Evolutionary conservation across 768 basidiomycete species (phyloP), one percentile per base, ranked within the genome.

Genomic region (Hemileccinum impolitum): DNA sequence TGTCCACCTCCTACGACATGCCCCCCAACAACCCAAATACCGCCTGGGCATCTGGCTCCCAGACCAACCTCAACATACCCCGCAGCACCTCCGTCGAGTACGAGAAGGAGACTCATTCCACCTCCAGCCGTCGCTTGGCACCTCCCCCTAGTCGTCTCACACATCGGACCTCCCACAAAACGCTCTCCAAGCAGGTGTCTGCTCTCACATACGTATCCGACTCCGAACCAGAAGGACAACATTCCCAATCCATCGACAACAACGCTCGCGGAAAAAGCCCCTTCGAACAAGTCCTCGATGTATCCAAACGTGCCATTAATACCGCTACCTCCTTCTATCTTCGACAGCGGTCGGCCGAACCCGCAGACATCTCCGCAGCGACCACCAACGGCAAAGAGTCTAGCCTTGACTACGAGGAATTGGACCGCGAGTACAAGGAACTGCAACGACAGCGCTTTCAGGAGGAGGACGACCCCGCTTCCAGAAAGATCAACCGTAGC

Each of bases 71-170:
- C 36, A 64, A 67, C 38, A 69, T 87, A 2, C 83, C 85, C 14
- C 78, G 87, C 35, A 87, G 86, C 58, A 85, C 87, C 26, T 90
- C 87, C 4, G 85, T 86, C 46, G 88, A 90, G 61, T 90, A 86
- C 65, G 88, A 88, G 67, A 77, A 79, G 51, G 79, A 81, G 59
- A 74, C 80, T 3, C 79, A 78, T 49, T 75, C 75, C 32, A 77
- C 77, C 28, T 71, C 66, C 47, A 68, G 66, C 46, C 79, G 85
- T 46, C 78, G 85, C 43, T 75, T 87, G 44, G 77, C 81, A 0
- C 70, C 80, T 26, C 85, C 86, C n/a, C 82, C 84, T 6, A 75
- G 67, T 43, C 74, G 78, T 54, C 61, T 72, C 44, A 47, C 68
- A 2, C 65, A 66, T 53, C 49, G 68, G 48, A 56, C 53, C 65